phyloP scores from a whole-genome alignment of 306 rosid species.

The Alnus rubra region DNA sequence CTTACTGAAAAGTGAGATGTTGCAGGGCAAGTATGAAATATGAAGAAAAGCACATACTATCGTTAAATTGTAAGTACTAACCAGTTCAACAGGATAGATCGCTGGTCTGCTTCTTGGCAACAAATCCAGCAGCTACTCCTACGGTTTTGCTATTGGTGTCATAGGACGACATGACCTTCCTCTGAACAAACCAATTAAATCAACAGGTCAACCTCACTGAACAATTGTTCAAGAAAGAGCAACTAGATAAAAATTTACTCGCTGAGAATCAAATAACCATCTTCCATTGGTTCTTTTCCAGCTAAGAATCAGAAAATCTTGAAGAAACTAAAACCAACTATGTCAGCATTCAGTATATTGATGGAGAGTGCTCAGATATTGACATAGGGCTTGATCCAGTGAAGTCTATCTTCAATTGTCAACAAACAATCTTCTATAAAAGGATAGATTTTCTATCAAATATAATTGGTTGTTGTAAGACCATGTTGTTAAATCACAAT shows the following conservation, averaged over 20 bases:
- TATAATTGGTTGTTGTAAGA: not conserved
- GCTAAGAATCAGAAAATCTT: not conserved
- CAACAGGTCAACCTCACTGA: conserved; percentile 16
- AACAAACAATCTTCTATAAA: not conserved
- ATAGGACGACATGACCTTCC: conserved; percentile 54
- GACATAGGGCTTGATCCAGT: not conserved
- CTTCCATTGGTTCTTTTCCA: not conserved
- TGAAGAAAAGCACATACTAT: conserved; percentile 31
- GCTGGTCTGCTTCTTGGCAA: conserved; percentile 37
- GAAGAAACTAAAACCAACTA: not conserved
- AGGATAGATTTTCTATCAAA: not conserved
- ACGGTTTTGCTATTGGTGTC: conserved; percentile 41
- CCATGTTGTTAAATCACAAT: too few species aligned
- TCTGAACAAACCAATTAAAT: conserved; percentile 47
- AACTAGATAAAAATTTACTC: not conserved
- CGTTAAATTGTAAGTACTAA: conserved; percentile 38
- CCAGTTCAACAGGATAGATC: conserved; percentile 59
- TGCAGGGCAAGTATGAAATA: not conserved
- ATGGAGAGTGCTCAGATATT: not conserved
- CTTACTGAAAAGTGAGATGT: conserved; percentile 27
- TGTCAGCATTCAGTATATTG: not conserved
- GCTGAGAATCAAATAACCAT: not conserved
- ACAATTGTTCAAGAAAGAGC: not conserved
- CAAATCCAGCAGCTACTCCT: conserved; percentile 46
- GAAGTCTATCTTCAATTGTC: too few species aligned